phyloP scores from a whole-genome alignment of 305 asterid species.

The Fraxinus sp. region DNA sequence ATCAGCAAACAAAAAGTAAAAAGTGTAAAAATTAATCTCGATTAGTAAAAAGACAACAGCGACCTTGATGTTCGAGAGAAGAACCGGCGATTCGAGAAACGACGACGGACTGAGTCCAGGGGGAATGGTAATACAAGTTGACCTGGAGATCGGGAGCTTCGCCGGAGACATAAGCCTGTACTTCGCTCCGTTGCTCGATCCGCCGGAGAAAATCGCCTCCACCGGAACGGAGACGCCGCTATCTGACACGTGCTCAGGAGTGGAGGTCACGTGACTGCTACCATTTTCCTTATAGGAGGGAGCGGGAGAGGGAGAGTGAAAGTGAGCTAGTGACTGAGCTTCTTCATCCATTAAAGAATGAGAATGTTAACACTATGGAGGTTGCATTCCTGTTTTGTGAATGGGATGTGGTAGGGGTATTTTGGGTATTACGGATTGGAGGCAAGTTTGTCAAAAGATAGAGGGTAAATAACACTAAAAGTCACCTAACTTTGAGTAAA shows the following conservation, averaged over 20 bases:
- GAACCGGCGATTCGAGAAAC: slow-evolving; percentile 93
- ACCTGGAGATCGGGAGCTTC: slow-evolving; percentile 96
- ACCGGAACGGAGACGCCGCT: slow-evolving; percentile 7
- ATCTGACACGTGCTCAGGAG: neutral
- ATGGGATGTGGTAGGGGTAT: neutral
- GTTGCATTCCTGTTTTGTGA: neutral
- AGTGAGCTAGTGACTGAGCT: slow-evolving; percentile 40
- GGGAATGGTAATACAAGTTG: slow-evolving; percentile 77
- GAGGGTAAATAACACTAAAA: neutral
- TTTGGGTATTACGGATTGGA: neutral
- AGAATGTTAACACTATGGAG: slow-evolving; percentile 3
- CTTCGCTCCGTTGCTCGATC: slow-evolving; percentile 66
- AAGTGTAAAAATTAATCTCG: neutral
- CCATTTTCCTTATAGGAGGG: slow-evolving; percentile 22
- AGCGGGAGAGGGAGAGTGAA: slow-evolving; percentile 22
- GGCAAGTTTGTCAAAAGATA: slow-evolving; percentile 18
- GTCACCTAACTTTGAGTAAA: neutral
- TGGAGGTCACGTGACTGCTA: slow-evolving; percentile 11
- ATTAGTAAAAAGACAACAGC: neutral
- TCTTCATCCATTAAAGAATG: slow-evolving; percentile 51
- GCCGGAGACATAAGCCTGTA: slow-evolving; percentile 95
- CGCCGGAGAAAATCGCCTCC: slow-evolving; percentile 25
- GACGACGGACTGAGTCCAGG: slow-evolving; percentile 97
- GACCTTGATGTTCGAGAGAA: slow-evolving; percentile 91
- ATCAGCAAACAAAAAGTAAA: neutral